Base-by-base conservation (phyloP, 2,329 filamentous ascomycete species). In the Ceratocystis harringtonii region DNA sequence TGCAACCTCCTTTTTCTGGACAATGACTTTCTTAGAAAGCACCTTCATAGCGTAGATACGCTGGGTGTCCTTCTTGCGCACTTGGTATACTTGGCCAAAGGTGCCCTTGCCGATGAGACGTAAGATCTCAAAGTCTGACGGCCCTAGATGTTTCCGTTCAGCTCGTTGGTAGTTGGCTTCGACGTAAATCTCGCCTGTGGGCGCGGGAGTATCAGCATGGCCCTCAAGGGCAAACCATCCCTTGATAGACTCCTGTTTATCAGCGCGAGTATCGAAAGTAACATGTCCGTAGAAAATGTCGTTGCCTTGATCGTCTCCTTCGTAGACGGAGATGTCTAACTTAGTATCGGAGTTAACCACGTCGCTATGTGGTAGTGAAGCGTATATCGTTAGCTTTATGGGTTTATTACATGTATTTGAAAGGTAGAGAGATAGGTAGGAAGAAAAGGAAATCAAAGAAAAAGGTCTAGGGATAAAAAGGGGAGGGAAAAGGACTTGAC, bases 11-110 rank as follows among this genome's bases (percentile, higher is more conserved):
- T 99, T 99, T 83, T 99, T 99, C 77, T 99, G 94, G 30, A 99
- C 94, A 72, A 99, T 99, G 64, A 99, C 94, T 80, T 99, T 99
- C 81, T 99, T 99, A 62, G 94, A 96, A 41, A 99, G 79, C 1
- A 99, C 92, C 76, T 99, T 99, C 94, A 99, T 99, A 68, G 94
- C 94, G 72, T 99, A 99, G 68, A 99, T 96, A 57, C 94, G 87
- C 71, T 86, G 85, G 0, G 92, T 96, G 74, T 99, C 94, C 79
- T 90, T 94, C 82, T 99, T 99, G 71, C 90, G 87, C 5, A 99
- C 94, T 74, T 99, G 94, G 74, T 97, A 99, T 1, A 99, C 94
- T 75, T 99, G 94, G 0, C 94, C 94, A 73, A 99, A 99, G 0
- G 94, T 99, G 65, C 94, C 94, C 76, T 97, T 97, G 68, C 94